These are phyloP conservation scores for Draba incana DNA, from an alignment of 345 rosid species.

Conservation along the genomic window DNA sequence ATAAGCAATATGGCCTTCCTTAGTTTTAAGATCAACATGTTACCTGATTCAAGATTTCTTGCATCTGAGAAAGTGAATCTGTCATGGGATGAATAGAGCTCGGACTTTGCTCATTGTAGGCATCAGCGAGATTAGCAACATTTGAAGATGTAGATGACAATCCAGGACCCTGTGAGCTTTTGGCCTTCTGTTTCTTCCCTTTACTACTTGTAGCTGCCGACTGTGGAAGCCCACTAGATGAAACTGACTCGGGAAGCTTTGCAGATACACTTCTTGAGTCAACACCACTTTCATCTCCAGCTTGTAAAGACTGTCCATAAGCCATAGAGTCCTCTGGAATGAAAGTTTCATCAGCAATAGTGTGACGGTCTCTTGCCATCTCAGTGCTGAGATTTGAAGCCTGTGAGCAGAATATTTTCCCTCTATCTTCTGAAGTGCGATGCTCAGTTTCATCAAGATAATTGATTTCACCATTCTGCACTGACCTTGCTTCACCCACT, in stretches of 20 bases:
- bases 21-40: slow-evolving; percentile 28
- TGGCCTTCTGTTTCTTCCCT: slow-evolving; percentile 67
- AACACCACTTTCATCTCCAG: slow-evolving; percentile 48
- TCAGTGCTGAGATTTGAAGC: slow-evolving; percentile 66
- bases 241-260: slow-evolving; percentile 51
- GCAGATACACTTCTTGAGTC: slow-evolving; percentile 50
- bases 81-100: slow-evolving; percentile 46
- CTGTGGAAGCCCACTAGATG: slow-evolving; percentile 45
- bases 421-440: slow-evolving; percentile 50
- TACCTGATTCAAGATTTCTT: slow-evolving; percentile 79
- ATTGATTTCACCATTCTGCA: slow-evolving; percentile 52
- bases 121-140: slow-evolving; percentile 58
- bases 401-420: slow-evolving; percentile 64
- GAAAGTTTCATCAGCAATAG: slow-evolving; percentile 48
- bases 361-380: slow-evolving; percentile 59
- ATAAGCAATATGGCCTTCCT: background rate
- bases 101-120: slow-evolving; percentile 50
- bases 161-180: slow-evolving; percentile 53
- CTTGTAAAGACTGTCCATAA: slow-evolving; percentile 43
- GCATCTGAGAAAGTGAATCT: slow-evolving; percentile 55
- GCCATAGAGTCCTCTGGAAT: slow-evolving; percentile 47
- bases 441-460: slow-evolving; percentile 46
- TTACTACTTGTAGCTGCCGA: slow-evolving; percentile 50
- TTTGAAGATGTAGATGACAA: slow-evolving; percentile 58
- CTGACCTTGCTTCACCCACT: slow-evolving; percentile 57